These are phyloP conservation scores for Catenaria anguillulae DNA, from an alignment of 371 early-diverging fungal genomes.

Conservation along the genomic window DNA sequence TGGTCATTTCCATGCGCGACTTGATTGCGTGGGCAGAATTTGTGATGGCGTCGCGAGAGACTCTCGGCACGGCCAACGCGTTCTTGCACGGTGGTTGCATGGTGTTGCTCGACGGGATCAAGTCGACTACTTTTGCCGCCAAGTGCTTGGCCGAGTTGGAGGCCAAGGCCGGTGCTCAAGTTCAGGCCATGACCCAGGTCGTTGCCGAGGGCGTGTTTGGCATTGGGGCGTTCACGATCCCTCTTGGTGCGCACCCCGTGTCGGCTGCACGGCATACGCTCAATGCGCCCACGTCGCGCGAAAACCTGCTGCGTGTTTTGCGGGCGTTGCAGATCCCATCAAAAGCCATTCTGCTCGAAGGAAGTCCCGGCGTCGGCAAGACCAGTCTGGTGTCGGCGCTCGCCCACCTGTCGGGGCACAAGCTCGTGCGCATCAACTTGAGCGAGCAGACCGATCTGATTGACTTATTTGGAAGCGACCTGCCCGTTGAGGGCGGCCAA, in stretches of 20 bases:
- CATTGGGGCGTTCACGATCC: conserved; percentile 24
- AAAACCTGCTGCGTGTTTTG: conserved; percentile 81
- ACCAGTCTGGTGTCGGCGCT: conserved; percentile 83
- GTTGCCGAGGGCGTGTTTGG: neutral
- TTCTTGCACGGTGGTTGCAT: conserved; percentile 85
- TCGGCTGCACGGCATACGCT: conserved; percentile 57
- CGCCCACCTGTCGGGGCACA: conserved; percentile 64
- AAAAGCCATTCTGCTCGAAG: conserved; percentile 95
- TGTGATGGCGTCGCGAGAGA: conserved; percentile 30
- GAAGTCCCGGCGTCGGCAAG: conserved; percentile 96
- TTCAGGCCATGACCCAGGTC: neutral
- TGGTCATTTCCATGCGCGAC: conserved; percentile 73
- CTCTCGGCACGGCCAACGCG: conserved; percentile 33
- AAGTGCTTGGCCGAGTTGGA: neutral
- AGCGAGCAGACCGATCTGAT: conserved; percentile 98
- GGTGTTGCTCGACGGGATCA: conserved; percentile 85
- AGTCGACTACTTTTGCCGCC: conserved; percentile 51
- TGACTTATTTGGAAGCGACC: conserved; percentile 97
- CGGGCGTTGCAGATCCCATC: conserved; percentile 72
- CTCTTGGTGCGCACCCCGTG: conserved; percentile 34
- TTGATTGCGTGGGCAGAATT: conserved; percentile 87
- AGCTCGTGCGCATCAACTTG: conserved; percentile 91
- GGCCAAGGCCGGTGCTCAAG: neutral
- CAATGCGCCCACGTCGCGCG: conserved; percentile 73
- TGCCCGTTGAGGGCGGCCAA: conserved; percentile 79